These are phyloP conservation scores for Phanerodontia chrysosporium DNA, from an alignment of 768 basidiomycete genomes.

Conservation along the genomic window DNA sequence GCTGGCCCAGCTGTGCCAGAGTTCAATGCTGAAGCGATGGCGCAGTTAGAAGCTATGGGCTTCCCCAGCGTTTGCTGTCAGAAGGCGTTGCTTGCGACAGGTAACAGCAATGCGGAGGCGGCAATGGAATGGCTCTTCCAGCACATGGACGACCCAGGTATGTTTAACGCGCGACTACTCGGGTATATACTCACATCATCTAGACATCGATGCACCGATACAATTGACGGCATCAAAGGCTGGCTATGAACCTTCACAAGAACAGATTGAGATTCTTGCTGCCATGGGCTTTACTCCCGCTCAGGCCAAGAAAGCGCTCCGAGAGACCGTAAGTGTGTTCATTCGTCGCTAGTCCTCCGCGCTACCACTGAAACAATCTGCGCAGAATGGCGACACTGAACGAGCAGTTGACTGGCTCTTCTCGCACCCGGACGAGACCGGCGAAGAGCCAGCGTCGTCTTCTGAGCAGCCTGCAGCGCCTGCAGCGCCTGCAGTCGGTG, in stretches of 20 bases:
- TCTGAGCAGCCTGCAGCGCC: constrained; percentile 20
- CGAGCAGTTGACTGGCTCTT: constrained; percentile 96
- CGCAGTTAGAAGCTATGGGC: constrained; percentile 83
- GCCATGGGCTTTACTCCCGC: constrained; percentile 91
- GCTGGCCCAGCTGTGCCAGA: constrained; percentile 66
- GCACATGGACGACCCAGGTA: constrained; percentile 94
- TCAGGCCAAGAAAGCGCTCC: constrained; percentile 84
- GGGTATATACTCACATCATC: neutral
- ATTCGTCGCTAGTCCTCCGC: neutral
- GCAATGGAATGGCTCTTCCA: constrained; percentile 96
- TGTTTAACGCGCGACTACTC: constrained; percentile 6
- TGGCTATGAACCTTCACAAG: constrained; percentile 55
- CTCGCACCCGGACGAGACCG: constrained; percentile 83
- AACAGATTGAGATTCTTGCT: constrained; percentile 66
- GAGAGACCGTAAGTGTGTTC: constrained; percentile 67
- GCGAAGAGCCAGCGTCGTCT: constrained; percentile 43
- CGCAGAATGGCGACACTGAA: constrained; percentile 68
- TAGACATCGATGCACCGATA: constrained; percentile 87
- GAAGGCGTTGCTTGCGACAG: constrained; percentile 87
- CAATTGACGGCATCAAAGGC: constrained; percentile 26
- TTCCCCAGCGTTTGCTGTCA: constrained; percentile 85
- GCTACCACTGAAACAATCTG: neutral
- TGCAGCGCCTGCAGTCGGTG: constrained; percentile 32
- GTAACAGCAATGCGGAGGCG: constrained; percentile 63
- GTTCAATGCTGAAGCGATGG: constrained; percentile 73